Evolutionary conservation across 2,329 filamentous ascomycete genomes (phyloP), one percentile per base, ranked within the genome.

Genomic region (Sporothrix variecibatus): DNA sequence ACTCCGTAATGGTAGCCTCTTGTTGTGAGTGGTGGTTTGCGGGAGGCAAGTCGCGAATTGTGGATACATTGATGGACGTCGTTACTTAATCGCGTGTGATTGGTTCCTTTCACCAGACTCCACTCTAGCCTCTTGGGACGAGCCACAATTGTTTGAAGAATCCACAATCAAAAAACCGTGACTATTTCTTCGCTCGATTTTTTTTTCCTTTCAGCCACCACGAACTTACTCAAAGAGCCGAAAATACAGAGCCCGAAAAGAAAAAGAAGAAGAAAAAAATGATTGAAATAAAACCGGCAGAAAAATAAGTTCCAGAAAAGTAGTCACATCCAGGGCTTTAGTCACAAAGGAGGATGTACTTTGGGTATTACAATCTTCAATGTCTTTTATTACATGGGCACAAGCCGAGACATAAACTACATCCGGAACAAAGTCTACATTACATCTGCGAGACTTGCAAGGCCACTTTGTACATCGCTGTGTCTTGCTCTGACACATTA

Each of bases 201-300:
- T 26, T 26, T 6, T 15, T 15, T 26, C 26, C 62, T 28, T 67
- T 67, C 62, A 67, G 62, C 62, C 62, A 67, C 62, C 62, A 67
- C 62, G 38, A 67, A 67, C 62, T 46, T 26, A 40, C 34, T 43
- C 12, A 6, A 20, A 11, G n/a, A 1, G 31, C n/a, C 20, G 62
- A 65, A 46, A 65, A 46, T 20, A 28, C 34, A 34, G 8, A 34
- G 34, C 34, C 8, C 34, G 34, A 65, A 23, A 43, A 56, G 28
- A 12, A 12, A 56, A 12, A 7, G 15, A 15, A 31, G 4, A 31
- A 20, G 4, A 56, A 2, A 38, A 9, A 38, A 17, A n/a, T 15
- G 26, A 28, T 15, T n/a, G 17, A 43, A 67, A 20, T 28, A 46
- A 12, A 67, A 15, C 26, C 62, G 62, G 62, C 62, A 67, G 62